Percentiles rank a stretch among this genome's conserved stretches.
Evolutionary conservation across 306 rosid genomes (phyloP).

Genomic region (Vachellia pachyceras): DNA sequence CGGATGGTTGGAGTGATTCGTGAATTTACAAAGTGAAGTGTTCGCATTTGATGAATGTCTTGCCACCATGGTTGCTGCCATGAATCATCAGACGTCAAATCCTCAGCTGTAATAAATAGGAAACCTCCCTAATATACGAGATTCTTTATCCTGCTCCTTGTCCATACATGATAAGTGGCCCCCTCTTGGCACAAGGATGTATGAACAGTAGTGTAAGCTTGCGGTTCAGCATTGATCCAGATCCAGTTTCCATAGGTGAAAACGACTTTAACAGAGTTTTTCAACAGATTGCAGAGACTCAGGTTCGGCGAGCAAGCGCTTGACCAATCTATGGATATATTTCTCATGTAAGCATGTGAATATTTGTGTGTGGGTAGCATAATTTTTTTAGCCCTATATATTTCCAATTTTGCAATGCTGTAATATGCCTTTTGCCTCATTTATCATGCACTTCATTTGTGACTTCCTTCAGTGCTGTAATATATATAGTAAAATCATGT

Average conservation of each 20-base stretch:
- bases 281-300: background rate
- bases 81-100: constrained; percentile 33
- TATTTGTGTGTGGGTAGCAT: constrained; percentile 57
- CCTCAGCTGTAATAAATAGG: constrained; percentile 39
- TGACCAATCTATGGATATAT: constrained; percentile 37
- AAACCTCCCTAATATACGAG: constrained; percentile 39
- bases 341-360: constrained; percentile 56
- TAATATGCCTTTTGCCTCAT: constrained; percentile 48
- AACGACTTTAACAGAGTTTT: constrained; percentile 32
- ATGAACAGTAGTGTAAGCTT: constrained; percentile 31
- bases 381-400: constrained; percentile 38
- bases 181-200: constrained; percentile 32
- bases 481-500: constrained; percentile 29
- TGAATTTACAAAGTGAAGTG: constrained; percentile 40
- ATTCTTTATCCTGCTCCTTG: constrained; percentile 41
- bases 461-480: constrained; percentile 34
- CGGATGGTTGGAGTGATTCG: constrained; percentile 84
- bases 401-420: constrained; percentile 67
- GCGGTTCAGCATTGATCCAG: constrained; percentile 31
- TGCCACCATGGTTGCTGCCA: constrained; percentile 15
- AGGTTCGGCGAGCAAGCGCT: constrained; percentile 57
- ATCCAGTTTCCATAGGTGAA: constrained; percentile 35
- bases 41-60: constrained; percentile 18
- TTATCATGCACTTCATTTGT: constrained; percentile 38
- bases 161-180: constrained; percentile 50